These are phyloP conservation scores for Gloeopeniophorella convolvens DNA, from an alignment of 768 basidiomycete genomes.

Conservation along the genomic window DNA sequence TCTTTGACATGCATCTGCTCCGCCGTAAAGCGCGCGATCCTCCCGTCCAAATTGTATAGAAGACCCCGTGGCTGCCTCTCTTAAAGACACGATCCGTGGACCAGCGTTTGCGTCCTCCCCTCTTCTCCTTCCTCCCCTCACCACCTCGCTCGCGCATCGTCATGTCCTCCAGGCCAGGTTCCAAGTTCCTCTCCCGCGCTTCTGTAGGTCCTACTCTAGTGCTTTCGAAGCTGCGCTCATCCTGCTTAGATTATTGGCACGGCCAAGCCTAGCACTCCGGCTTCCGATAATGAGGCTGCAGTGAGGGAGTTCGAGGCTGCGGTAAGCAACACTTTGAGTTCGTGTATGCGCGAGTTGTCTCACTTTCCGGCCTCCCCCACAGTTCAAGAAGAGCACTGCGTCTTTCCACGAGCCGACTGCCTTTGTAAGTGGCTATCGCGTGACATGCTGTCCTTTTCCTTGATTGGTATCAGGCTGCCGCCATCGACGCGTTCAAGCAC, in stretches of 20 bases:
- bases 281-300: neutral
- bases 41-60: neutral
- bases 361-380: neutral
- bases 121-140: neutral
- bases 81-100: neutral
- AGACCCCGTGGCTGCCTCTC: neutral
- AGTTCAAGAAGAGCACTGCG: constrained; percentile 9
- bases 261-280: neutral
- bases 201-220: neutral
- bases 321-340: neutral
- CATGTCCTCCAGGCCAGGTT: constrained; percentile 2
- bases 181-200: constrained; percentile 2
- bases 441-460: neutral
- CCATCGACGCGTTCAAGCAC: constrained; percentile 56
- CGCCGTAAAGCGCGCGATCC: constrained; percentile 3
- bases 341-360: neutral
- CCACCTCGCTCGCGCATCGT: neutral
- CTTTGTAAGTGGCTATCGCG: neutral
- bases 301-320: constrained; percentile 3
- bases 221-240: neutral
- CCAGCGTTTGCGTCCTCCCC: neutral
- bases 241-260: neutral
- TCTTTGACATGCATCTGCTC: neutral
- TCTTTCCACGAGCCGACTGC: constrained; percentile 4
- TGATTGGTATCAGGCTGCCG: constrained; percentile 38